These are phyloP conservation scores for Botrytis fragariae DNA, from an alignment of 2,329 filamentous ascomycete species.

Conservation along the genomic window DNA sequence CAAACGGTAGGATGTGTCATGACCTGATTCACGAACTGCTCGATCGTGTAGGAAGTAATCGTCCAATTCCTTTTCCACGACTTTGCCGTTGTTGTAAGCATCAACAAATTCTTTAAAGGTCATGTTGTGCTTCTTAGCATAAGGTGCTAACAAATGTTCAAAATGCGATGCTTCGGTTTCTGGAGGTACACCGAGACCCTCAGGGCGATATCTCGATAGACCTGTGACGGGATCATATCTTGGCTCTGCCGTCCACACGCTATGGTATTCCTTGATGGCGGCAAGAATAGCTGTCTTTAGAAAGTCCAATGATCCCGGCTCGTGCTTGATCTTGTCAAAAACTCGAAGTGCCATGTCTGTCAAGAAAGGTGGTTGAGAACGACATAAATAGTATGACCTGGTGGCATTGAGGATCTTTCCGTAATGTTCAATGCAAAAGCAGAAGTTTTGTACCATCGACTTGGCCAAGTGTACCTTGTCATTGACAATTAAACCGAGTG, in stretches of 20 bases:
- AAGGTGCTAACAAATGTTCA: slow-evolving; percentile 42
- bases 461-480: slow-evolving; percentile 85
- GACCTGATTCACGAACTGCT: slow-evolving; percentile 91
- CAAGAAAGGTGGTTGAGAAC: slow-evolving; percentile 93
- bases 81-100: slow-evolving; percentile 76
- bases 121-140: slow-evolving; percentile 64
- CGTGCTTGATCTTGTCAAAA: slow-evolving; percentile 82
- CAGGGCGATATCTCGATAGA: slow-evolving; percentile 51
- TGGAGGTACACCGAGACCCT: slow-evolving; percentile 53
- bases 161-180: slow-evolving; percentile 57
- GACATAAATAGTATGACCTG: slow-evolving; percentile 88
- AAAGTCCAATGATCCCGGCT: slow-evolving; percentile 71
- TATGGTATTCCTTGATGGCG: slow-evolving; percentile 73
- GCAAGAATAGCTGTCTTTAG: slow-evolving; percentile 76
- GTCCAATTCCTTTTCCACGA: slow-evolving; percentile 85
- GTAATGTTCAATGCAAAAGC: slow-evolving; percentile 97
- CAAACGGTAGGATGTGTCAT: slow-evolving; percentile 92
- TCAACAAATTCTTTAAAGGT: slow-evolving; percentile 79
- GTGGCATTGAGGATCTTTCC: slow-evolving; percentile 98
- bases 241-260: slow-evolving; percentile 41
- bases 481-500: slow-evolving; percentile 81
- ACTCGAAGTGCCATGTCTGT: slow-evolving; percentile 96
- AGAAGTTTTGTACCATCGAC: slow-evolving; percentile 93
- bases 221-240: slow-evolving; percentile 50
- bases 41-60: slow-evolving; percentile 96